Evolutionary conservation across 1,284 basidiomycete species (phyloP).

Genomic region (Ceratobasidium sp.): DNA sequence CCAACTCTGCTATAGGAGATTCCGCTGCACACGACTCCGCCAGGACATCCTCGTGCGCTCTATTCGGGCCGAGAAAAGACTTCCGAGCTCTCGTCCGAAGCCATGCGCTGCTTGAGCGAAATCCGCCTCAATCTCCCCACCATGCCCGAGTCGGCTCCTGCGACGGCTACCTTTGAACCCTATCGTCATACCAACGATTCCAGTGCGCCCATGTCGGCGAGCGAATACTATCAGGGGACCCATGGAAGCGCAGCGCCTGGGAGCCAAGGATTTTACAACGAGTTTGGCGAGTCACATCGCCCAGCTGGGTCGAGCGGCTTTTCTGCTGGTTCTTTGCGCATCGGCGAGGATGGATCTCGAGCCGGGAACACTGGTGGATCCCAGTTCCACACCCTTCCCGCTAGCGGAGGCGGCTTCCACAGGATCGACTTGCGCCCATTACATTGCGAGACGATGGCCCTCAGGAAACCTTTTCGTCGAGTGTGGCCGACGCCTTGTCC

Average conservation of each 20-base stretch:
- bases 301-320: constrained; percentile 32
- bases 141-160: constrained; percentile 1
- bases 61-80: constrained; percentile 64
- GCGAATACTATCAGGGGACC: not conserved
- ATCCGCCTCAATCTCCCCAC: constrained; percentile 55
- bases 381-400: constrained; percentile 50
- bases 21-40: constrained; percentile 77
- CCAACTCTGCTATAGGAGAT: constrained; percentile 64
- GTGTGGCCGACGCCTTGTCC: constrained; percentile 28
- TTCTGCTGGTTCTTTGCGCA: constrained; percentile 38
- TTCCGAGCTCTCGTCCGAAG: constrained; percentile 67
- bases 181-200: constrained; percentile 22
- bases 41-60: constrained; percentile 76
- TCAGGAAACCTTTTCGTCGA: constrained; percentile 14
- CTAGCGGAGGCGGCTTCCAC: constrained; percentile 43
- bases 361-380: constrained; percentile 42
- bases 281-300: constrained; percentile 40
- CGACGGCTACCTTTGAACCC: not conserved
- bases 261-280: constrained; percentile 32
- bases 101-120: constrained; percentile 63
- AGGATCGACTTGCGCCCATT: constrained; percentile 13
- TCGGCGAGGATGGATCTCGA: constrained; percentile 39
- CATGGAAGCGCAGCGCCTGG: constrained; percentile 1
- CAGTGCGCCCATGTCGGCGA: not conserved
- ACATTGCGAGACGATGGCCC: constrained; percentile 21